Conservation (phyloP, 139 green algal genomes). For the Deuterostichococcus epilithicus region DNA sequence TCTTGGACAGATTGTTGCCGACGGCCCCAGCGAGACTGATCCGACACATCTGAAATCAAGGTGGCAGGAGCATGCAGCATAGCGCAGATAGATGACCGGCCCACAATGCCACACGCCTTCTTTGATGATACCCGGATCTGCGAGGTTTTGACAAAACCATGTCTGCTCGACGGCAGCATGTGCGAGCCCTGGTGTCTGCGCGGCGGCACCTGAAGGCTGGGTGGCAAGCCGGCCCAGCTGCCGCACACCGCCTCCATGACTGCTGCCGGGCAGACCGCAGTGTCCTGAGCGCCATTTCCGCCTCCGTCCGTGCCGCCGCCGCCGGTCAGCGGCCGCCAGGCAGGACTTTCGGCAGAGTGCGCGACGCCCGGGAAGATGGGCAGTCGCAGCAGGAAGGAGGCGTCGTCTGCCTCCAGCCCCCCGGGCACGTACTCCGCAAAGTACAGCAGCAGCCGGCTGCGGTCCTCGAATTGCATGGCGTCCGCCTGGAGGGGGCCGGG, state of each 20-base stretch:
- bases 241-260: not conserved
- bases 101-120: no score
- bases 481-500: no score
- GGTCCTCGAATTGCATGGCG: slow-evolving; percentile 3
- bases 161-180: no score
- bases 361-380: slow-evolving; percentile 35
- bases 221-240: not conserved
- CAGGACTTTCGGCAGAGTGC: not conserved
- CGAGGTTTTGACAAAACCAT: no score
- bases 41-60: no score
- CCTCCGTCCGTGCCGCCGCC: not conserved
- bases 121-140: no score
- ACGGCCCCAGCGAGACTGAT: no score
- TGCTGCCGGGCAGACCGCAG: not conserved
- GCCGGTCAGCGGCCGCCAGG: not conserved
- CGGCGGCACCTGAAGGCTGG: not conserved
- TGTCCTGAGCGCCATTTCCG: not conserved
- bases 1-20: no score
- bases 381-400: slow-evolving; percentile 25
- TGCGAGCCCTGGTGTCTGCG: no score
- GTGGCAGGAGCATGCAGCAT: slow-evolving; percentile 9
- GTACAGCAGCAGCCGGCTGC: slow-evolving; percentile 22
- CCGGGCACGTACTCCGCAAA: slow-evolving; percentile 21
- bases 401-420: slow-evolving; percentile 16
- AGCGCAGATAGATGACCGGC: no score